Evolutionary conservation across 1,284 basidiomycete genomes (phyloP), one percentile per base, ranked within the genome.

Genomic region (Pseudozyma sp.): DNA sequence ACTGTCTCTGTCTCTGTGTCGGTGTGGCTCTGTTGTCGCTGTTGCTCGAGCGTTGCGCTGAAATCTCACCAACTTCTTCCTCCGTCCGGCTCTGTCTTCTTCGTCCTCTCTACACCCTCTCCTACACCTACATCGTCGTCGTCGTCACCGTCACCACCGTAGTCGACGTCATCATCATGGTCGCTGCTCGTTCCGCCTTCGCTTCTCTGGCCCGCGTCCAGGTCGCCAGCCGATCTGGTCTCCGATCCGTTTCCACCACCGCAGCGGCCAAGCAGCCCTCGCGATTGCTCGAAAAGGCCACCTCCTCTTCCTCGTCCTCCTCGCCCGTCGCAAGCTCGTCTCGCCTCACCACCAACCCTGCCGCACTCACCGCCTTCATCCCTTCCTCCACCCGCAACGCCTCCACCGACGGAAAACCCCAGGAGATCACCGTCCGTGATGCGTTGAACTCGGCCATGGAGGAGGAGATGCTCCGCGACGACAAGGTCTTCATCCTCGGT

Each of bases 401-500:
- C 40, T 75, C 76, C 55, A 63, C 77, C 53, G 66, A 76, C 50
- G 55, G 52, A 54, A 70, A 75, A 63, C 70, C 78, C 7, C 75
- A 78, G 58, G 84, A 95, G 92, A 93, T 98, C 94, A 98, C 94
- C 54, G 96, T 98, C 69, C 93, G 97, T 84, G 97, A 99, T 66
- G 97, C 97, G 43, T 90, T 99, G 78, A 99, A 98, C 87, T 87
- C 91, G 67, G 97, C 97, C 39, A 96, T 99, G 93, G 97, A 99
- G 88, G 97, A 99, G 87, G 97, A 99, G 88, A 99, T 99, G 97
- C 85, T 92, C 81, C 90, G 94, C 53, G 97, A 99, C 87, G 92
- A 96, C 85, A 92, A 88, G 42, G 97, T 99, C 54, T 99, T 97
- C 86, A 87, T 99, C 84, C 87, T 99, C 81, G 97, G 97, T 77